Percentiles rank a stretch among this genome's conserved stretches.
Conservation (phyloP, 495 filamentous ascomycete species). For the Neohortaea acidophila region DNA sequence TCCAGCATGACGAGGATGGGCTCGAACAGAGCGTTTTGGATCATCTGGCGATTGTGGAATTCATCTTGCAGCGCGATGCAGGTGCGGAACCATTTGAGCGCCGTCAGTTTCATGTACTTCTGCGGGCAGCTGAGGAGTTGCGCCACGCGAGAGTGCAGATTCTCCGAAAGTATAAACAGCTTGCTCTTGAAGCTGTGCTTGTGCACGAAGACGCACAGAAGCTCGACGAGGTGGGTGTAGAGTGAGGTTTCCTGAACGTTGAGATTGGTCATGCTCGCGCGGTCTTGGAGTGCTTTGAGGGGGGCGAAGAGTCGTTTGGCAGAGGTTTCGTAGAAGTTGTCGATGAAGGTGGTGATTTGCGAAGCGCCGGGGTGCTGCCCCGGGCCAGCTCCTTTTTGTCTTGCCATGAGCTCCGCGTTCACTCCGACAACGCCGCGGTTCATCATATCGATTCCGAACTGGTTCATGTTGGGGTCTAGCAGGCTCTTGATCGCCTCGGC, state of each 20-base stretch:
- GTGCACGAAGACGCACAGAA: slow-evolving; percentile 86
- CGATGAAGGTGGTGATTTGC: slow-evolving; percentile 73
- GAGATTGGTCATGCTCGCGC: slow-evolving; percentile 42
- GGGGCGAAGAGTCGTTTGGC: slow-evolving; percentile 77
- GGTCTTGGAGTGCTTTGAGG: slow-evolving; percentile 62
- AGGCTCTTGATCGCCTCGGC: slow-evolving; percentile 91
- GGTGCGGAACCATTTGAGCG: slow-evolving; percentile 87
- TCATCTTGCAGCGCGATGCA: slow-evolving; percentile 78
- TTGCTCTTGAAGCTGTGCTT: slow-evolving; percentile 76
- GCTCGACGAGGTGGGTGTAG: slow-evolving; percentile 82
- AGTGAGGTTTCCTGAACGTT: slow-evolving; percentile 71
- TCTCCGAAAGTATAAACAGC: slow-evolving; percentile 70
- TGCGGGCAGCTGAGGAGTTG: slow-evolving; percentile 74
- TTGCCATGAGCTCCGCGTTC: slow-evolving; percentile 52
- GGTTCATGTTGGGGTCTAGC: slow-evolving; percentile 58
- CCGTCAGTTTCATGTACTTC: slow-evolving; percentile 84
- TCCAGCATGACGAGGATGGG: slow-evolving; percentile 78
- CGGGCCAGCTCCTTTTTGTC: slow-evolving; percentile 30
- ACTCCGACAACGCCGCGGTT: slow-evolving; percentile 35
- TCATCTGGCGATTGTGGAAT: slow-evolving; percentile 79
- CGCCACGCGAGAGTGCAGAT: slow-evolving; percentile 62
- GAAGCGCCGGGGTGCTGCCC: slow-evolving; percentile 33
- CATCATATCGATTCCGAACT: slow-evolving; percentile 41
- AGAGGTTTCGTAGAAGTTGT: slow-evolving; percentile 79
- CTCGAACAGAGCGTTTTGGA: slow-evolving; percentile 67